Percentiles rank a stretch among this genome's conserved stretches.
Conservation (phyloP, 2,329 filamentous ascomycete species). For the Sporothrix variecibatus region DNA sequence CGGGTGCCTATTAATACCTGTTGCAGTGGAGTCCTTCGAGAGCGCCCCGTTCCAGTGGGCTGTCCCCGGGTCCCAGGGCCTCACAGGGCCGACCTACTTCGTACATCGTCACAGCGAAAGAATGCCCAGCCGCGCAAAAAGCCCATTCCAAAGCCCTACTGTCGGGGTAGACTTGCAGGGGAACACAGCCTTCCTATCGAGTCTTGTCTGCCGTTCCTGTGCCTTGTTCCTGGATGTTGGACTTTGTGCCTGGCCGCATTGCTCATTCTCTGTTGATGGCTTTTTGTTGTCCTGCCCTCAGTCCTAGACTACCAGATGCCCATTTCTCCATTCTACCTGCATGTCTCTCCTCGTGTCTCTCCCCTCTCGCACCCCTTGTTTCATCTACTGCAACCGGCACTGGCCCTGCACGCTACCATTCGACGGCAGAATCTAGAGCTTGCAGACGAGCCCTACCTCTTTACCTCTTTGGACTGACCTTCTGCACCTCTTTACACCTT, state of each 20-base stretch:
- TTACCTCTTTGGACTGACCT: neutral
- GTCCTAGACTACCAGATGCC: neutral
- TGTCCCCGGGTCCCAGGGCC: neutral
- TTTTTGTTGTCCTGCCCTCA: neutral
- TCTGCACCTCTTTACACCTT: neutral
- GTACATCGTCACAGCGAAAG: neutral
- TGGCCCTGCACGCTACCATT: slow-evolving; percentile 20
- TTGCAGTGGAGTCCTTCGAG: neutral
- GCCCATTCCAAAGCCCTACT: neutral
- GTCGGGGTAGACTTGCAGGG: neutral
- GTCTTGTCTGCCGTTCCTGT: neutral
- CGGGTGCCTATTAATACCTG: slow-evolving; percentile 12
- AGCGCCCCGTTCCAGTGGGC: neutral
- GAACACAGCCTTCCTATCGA: neutral
- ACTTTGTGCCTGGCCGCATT: neutral
- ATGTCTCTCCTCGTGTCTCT: slow-evolving; percentile 9
- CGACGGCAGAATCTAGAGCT: neutral
- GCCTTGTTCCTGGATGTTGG: slow-evolving; percentile 15
- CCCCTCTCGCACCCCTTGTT: slow-evolving; percentile 13
- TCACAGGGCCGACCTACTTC: neutral
- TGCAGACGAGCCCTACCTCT: neutral
- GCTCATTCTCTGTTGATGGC: neutral
- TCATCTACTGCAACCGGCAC: slow-evolving; percentile 25
- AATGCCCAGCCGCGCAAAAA: neutral
- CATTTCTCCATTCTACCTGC: slow-evolving; percentile 4